Percentiles rank a stretch among this genome's conserved stretches.
These are phyloP conservation scores for Flaveria sonorensis DNA, from an alignment of 129 eudicot species.

Conservation along the genomic window DNA sequence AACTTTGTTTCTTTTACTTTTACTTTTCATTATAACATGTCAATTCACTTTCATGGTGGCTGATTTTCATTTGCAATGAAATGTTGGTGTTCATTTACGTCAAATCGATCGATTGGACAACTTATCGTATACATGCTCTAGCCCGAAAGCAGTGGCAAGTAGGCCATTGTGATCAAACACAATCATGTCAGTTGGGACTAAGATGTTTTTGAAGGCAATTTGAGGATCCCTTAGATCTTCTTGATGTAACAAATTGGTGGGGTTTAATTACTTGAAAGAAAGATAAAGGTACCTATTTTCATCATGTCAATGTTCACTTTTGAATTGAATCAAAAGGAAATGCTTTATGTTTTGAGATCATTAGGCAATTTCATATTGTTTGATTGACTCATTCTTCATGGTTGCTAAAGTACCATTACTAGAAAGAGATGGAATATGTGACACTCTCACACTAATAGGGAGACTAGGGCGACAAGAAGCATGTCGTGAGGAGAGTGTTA, in stretches of 20 bases:
- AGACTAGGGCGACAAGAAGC: neutral
- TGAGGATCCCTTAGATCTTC: slow-evolving; percentile 10
- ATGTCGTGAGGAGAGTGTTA: neutral
- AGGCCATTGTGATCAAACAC: slow-evolving; percentile 13
- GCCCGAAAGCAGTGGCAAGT: neutral
- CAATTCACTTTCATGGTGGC: slow-evolving; percentile 38
- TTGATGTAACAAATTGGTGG: slow-evolving; percentile 33
- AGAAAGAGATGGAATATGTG: neutral
- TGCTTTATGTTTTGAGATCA: slow-evolving; percentile 16
- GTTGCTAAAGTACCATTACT: slow-evolving; percentile 16
- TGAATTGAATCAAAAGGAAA: neutral
- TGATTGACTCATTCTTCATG: slow-evolving; percentile 22
- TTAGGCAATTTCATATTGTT: slow-evolving; percentile 7
- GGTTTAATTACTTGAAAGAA: slow-evolving; percentile 17
- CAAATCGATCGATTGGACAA: slow-evolving; percentile 1
- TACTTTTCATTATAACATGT: slow-evolving; percentile 27
- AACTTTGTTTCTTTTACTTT: slow-evolving; percentile 43
- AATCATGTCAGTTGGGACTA: slow-evolving; percentile 10
- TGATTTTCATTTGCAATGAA: slow-evolving; percentile 33
- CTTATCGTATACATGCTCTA: slow-evolving; percentile 1
- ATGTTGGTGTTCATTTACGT: neutral
- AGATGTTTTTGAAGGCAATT: slow-evolving; percentile 18
- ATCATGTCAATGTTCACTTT: slow-evolving; percentile 9
- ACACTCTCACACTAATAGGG: neutral
- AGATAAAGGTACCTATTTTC: slow-evolving; percentile 10